Conservation (phyloP, 495 filamentous ascomycete genomes). For the Penicillium desertorum region DNA sequence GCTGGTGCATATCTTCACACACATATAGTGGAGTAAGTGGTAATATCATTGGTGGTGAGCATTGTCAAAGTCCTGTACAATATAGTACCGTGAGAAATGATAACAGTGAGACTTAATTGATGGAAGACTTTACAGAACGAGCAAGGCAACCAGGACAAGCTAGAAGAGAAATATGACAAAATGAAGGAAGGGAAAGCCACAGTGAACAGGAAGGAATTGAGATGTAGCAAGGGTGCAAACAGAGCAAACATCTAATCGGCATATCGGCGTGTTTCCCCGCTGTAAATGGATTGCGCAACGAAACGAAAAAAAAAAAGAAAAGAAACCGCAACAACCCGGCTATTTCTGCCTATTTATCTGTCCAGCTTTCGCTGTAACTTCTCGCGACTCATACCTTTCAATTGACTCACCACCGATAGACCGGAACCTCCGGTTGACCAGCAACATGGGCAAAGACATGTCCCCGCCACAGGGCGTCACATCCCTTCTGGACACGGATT, state of each 20-base stretch:
- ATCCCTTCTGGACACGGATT: conserved; percentile 93
- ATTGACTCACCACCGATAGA: background rate
- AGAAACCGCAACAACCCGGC: background rate
- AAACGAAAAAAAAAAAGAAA: conserved; percentile 2
- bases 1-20: too few species aligned
- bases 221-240: background rate
- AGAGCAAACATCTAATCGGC: conserved; percentile 10
- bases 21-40: too few species aligned
- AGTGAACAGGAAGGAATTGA: too few species aligned
- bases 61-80: too few species aligned
- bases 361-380: background rate
- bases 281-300: background rate
- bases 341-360: background rate
- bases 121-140: too few species aligned
- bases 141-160: too few species aligned
- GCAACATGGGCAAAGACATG: conserved; percentile 35
- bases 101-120: too few species aligned
- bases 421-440: conserved; percentile 11
- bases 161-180: too few species aligned
- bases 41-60: too few species aligned
- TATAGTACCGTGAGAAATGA: too few species aligned
- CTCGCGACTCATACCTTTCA: background rate
- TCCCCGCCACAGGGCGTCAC: conserved; percentile 66
- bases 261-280: conserved; percentile 10
- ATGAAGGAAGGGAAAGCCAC: too few species aligned